These are phyloP conservation scores for Microthyrium microscopicum DNA, from an alignment of 2,329 filamentous ascomycete species.

Conservation along the genomic window DNA sequence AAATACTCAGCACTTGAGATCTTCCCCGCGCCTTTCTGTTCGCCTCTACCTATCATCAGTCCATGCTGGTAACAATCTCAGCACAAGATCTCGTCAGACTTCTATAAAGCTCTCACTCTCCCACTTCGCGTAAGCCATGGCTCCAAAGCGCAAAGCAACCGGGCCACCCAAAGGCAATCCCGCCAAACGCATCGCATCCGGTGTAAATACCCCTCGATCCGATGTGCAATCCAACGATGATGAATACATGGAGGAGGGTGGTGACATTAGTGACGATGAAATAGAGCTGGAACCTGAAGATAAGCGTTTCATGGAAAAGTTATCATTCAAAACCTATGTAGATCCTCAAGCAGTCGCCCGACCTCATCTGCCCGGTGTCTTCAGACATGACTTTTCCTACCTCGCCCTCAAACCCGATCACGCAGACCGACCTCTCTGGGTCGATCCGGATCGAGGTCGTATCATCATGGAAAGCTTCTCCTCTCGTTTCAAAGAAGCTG, in stretches of 20 bases:
- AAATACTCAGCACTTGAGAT: no score
- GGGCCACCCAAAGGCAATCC: slow-evolving; percentile 28
- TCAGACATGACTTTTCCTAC: slow-evolving; percentile 57
- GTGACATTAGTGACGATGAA: slow-evolving; percentile 28
- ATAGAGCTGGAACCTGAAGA: slow-evolving; percentile 18
- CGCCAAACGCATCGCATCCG: slow-evolving; percentile 27
- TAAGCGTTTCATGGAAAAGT: slow-evolving; percentile 31
- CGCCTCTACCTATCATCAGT: no score
- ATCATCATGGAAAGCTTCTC: slow-evolving; percentile 94
- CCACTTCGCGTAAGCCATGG: slow-evolving; percentile 31
- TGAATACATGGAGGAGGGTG: slow-evolving; percentile 38
- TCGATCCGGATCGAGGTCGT: slow-evolving; percentile 69
- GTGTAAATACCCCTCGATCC: slow-evolving; percentile 25
- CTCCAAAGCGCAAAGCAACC: slow-evolving; percentile 54
- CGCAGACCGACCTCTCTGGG: slow-evolving; percentile 80
- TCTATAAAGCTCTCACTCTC: slow-evolving; percentile 1
- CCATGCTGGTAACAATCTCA: no score
- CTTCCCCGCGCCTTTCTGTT: no score
- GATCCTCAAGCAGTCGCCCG: slow-evolving; percentile 23
- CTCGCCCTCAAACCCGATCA: slow-evolving; percentile 76
- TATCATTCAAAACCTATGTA: slow-evolving; percentile 32
- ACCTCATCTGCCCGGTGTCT: slow-evolving; percentile 2
- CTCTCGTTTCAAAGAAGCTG: slow-evolving; percentile 67
- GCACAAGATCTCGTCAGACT: no score
- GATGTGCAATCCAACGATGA: slow-evolving; percentile 33